Conservation (phyloP, 2,329 filamentous ascomycete species). For the Aureobasidium sp. region DNA sequence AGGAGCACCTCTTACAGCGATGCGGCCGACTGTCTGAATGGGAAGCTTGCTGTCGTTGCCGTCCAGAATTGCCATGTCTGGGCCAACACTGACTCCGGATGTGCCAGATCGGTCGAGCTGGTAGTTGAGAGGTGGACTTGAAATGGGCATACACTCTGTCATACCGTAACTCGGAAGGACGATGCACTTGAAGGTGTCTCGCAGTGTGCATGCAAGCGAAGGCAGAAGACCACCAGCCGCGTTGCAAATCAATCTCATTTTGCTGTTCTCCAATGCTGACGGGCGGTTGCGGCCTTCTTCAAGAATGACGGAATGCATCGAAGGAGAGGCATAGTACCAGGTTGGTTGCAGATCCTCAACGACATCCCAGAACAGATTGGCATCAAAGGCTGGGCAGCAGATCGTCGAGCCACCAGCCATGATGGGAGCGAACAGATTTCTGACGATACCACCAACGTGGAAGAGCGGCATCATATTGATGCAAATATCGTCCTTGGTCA, state of each 20-base stretch:
- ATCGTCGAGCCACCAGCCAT: conserved; percentile 49
- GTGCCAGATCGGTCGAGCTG: conserved; percentile 47
- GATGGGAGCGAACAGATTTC: conserved; percentile 50
- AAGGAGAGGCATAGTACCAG: conserved; percentile 54
- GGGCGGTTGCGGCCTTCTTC: conserved; percentile 38
- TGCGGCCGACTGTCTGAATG: conserved; percentile 37
- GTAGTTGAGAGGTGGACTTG: conserved; percentile 49
- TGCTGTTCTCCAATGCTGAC: conserved; percentile 36
- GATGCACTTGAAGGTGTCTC: conserved; percentile 45
- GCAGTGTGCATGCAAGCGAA: conserved; percentile 43
- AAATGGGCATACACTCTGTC: conserved; percentile 56
- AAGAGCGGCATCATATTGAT: conserved; percentile 56
- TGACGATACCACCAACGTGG: conserved; percentile 47
- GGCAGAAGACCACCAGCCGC: conserved; percentile 49
- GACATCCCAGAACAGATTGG: conserved; percentile 51
- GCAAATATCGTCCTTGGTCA: conserved; percentile 43
- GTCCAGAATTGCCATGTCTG: conserved; percentile 46
- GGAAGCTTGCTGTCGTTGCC: conserved; percentile 29
- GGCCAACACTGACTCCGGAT: conserved; percentile 47
- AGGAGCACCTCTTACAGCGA: conserved; percentile 47
- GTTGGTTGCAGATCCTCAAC: conserved; percentile 43
- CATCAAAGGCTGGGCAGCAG: conserved; percentile 49
- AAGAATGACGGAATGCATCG: conserved; percentile 51
- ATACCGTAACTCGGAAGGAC: conserved; percentile 54
- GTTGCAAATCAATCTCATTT: conserved; percentile 49